phyloP scores from a whole-genome alignment of 2,329 filamentous ascomycete species.

The Lithohypha guttulata region DNA sequence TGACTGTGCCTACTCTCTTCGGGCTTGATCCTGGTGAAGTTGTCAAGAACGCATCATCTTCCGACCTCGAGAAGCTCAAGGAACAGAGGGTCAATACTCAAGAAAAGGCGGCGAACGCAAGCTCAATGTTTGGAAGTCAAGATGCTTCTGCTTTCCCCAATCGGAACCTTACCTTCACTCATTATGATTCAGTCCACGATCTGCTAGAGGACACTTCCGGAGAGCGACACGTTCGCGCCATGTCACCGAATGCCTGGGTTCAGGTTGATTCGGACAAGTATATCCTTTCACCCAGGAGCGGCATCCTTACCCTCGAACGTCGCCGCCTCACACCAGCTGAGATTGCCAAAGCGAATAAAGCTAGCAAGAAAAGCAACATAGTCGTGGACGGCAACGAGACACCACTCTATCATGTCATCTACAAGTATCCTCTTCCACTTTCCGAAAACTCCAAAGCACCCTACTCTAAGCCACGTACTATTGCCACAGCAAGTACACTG shows the following conservation, averaged over 20 bases:
- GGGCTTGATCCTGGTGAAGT: slow-evolving; percentile 77
- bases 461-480: slow-evolving; percentile 56
- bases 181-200: slow-evolving; percentile 87
- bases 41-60: slow-evolving; percentile 53
- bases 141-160: slow-evolving; percentile 16
- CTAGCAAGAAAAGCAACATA: slow-evolving; percentile 12
- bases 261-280: slow-evolving; percentile 60
- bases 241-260: slow-evolving; percentile 76
- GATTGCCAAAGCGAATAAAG: slow-evolving; percentile 19
- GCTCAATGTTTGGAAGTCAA: slow-evolving; percentile 5
- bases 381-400: slow-evolving; percentile 1
- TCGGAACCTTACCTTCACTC: slow-evolving; percentile 63
- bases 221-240: slow-evolving; percentile 64
- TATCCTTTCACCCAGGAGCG: slow-evolving; percentile 55
- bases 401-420: slow-evolving; percentile 12
- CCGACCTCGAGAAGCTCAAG: slow-evolving; percentile 50
- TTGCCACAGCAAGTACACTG: slow-evolving; percentile 58
- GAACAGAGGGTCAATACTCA: slow-evolving; percentile 29
- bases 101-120: slow-evolving; percentile 14
- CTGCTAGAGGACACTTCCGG: slow-evolving; percentile 70
- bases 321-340: slow-evolving; percentile 1
- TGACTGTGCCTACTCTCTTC: slow-evolving; percentile 85
- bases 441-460: slow-evolving; percentile 34
- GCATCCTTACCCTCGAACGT: slow-evolving; percentile 46
- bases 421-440: slow-evolving; percentile 18